Conservation (phyloP, 305 asterid genomes). For the Fraxinus paxiana region DNA sequence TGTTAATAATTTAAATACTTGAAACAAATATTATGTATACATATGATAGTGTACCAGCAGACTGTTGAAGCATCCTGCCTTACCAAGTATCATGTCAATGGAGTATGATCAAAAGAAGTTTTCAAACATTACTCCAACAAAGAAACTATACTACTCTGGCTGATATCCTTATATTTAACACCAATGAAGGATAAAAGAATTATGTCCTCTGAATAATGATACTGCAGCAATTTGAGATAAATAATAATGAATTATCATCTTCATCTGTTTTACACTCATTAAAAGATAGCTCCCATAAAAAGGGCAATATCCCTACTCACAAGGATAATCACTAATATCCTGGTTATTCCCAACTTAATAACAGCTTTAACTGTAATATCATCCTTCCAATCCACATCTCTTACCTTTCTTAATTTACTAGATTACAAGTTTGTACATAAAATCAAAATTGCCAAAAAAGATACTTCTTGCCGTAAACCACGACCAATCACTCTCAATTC, state of each 20-base stretch:
- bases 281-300: neutral
- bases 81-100: neutral
- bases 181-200: neutral
- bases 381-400: slow-evolving; percentile 2
- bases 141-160: neutral
- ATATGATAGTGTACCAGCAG: neutral
- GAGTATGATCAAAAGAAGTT: neutral
- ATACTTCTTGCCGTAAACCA: neutral
- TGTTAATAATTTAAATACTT: neutral
- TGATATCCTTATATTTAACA: neutral
- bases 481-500: slow-evolving; percentile 7
- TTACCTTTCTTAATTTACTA: slow-evolving; percentile 2
- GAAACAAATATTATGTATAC: neutral
- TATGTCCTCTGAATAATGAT: neutral
- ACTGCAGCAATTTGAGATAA: slow-evolving; percentile 14
- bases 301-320: neutral
- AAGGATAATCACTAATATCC: neutral
- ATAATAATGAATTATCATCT: neutral
- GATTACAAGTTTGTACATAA: neutral
- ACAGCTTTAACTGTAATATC: slow-evolving; percentile 6
- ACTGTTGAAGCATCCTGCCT: neutral
- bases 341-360: neutral
- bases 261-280: neutral
- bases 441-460: neutral
- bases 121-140: neutral